Conservation (phyloP, 2,329 filamentous ascomycete species). For the Zymoseptoria ardabiliae region DNA sequence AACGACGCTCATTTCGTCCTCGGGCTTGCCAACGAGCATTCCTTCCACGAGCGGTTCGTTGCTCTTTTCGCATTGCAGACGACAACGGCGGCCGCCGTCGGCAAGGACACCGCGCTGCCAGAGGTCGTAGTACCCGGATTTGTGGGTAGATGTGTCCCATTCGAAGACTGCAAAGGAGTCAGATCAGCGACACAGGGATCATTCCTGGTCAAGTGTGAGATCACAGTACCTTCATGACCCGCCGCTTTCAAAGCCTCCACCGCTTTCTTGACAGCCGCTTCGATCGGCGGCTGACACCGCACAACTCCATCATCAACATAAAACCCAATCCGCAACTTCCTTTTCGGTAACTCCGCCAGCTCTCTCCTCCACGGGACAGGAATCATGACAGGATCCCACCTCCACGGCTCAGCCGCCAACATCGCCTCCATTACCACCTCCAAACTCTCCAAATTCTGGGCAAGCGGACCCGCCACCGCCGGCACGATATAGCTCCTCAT, state of each 20-base stretch:
- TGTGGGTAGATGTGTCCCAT: constrained; percentile 12
- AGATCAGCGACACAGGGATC: no score
- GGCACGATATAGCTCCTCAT: constrained; percentile 37
- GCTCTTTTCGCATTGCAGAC: constrained; percentile 9
- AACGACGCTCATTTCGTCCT: constrained; percentile 9
- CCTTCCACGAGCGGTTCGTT: constrained; percentile 19
- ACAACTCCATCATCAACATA: no score
- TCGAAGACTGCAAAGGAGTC: constrained; percentile 4
- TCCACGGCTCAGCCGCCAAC: constrained; percentile 16
- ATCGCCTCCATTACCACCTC: constrained; percentile 19
- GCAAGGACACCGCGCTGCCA: constrained; percentile 15
- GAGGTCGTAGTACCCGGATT: constrained; percentile 6
- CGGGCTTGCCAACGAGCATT: constrained; percentile 15
- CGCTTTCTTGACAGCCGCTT: no score
- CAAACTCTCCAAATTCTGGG: constrained; percentile 20
- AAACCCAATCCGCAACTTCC: constrained; percentile 12
- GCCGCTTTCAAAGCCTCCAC: not conserved
- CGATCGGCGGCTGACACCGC: no score
- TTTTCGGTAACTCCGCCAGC: not conserved
- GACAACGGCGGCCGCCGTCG: constrained; percentile 14
- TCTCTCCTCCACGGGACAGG: constrained; percentile 41
- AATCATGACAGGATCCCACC: constrained; percentile 25
- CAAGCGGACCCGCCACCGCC: constrained; percentile 23
- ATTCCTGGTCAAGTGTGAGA: no score
- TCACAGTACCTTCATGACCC: not conserved